Conservation (phyloP, 495 filamentous ascomycete species). For the Terfezia claveryi region DNA sequence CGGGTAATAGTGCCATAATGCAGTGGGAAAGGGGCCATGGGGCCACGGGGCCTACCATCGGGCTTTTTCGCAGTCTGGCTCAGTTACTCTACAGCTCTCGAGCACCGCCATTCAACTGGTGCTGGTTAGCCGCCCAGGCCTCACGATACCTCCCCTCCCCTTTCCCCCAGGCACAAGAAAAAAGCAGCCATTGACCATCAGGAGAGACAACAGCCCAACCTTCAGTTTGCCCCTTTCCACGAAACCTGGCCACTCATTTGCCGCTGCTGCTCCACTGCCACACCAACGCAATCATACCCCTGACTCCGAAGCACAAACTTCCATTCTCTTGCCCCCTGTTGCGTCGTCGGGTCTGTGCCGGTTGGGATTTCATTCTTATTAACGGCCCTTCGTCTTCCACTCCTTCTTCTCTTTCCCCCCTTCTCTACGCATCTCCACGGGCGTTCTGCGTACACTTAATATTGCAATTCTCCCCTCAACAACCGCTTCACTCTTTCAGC, state of each 20-base stretch:
- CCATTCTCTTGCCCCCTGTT: background rate
- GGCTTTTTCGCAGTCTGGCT: too few species aligned
- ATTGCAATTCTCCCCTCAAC: conserved; percentile 24
- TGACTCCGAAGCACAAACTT: background rate
- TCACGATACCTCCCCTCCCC: too few species aligned
- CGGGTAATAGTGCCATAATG: too few species aligned
- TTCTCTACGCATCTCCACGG: conserved; percentile 29
- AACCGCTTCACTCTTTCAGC: conserved; percentile 96
- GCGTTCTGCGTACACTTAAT: conserved; percentile 16
- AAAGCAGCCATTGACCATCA: too few species aligned
- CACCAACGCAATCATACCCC: background rate
- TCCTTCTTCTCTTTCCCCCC: conserved; percentile 24
- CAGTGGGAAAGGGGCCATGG: too few species aligned
- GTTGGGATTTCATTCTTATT: conserved; percentile 1
- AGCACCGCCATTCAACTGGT: too few species aligned
- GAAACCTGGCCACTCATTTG: background rate
- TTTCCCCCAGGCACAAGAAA: too few species aligned
- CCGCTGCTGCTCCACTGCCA: background rate
- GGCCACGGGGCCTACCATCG: too few species aligned
- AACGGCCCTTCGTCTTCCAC: conserved; percentile 15
- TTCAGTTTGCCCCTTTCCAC: too few species aligned
- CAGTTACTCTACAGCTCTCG: too few species aligned
- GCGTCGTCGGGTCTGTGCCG: background rate
- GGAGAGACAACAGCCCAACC: too few species aligned
- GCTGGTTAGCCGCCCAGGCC: too few species aligned